phyloP scores from a whole-genome alignment of 176 grass and related monocot genomes.

The Carex cristatella region DNA sequence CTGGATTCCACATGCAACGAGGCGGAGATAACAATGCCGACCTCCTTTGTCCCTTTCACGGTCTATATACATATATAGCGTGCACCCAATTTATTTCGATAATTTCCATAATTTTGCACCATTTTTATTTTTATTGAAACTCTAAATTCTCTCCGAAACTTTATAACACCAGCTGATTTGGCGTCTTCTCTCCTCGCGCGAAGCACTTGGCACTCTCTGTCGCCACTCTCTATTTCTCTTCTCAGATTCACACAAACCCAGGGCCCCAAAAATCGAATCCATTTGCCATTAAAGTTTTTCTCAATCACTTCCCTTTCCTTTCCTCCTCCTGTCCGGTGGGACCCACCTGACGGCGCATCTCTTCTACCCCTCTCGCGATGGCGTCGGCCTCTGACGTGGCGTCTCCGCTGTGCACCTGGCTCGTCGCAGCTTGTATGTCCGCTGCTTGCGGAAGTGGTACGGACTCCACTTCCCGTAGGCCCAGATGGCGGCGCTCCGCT shows the following conservation, averaged over 20 bases:
- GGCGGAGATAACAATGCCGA: conserved; percentile 11
- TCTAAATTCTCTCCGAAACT: background rate
- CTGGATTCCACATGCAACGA: background rate
- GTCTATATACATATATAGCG: background rate
- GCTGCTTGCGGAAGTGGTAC: conserved; percentile 36
- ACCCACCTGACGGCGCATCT: background rate
- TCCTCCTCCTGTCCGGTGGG: background rate
- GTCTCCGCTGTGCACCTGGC: conserved; percentile 67
- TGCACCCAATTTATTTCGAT: background rate
- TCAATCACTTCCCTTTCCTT: background rate
- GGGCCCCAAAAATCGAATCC: conserved; percentile 3
- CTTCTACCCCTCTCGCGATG: background rate
- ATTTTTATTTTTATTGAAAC: background rate
- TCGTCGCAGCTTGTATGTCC: conserved; percentile 57
- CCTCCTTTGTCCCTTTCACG: background rate
- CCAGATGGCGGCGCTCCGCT: conserved; percentile 17
- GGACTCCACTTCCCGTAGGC: conserved; percentile 14
- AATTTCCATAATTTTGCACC: background rate
- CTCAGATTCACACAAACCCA: conserved; percentile 26
- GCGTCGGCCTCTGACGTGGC: conserved; percentile 35
- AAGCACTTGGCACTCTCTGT: conserved; percentile 32
- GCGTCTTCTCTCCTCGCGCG: conserved; percentile 15
- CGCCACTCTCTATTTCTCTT: conserved; percentile 8
- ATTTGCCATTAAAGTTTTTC: background rate
- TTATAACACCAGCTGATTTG: conserved; percentile 16